phyloP scores from a whole-genome alignment of 2,329 filamentous ascomycete species.

The Incumbomyces lentus region DNA sequence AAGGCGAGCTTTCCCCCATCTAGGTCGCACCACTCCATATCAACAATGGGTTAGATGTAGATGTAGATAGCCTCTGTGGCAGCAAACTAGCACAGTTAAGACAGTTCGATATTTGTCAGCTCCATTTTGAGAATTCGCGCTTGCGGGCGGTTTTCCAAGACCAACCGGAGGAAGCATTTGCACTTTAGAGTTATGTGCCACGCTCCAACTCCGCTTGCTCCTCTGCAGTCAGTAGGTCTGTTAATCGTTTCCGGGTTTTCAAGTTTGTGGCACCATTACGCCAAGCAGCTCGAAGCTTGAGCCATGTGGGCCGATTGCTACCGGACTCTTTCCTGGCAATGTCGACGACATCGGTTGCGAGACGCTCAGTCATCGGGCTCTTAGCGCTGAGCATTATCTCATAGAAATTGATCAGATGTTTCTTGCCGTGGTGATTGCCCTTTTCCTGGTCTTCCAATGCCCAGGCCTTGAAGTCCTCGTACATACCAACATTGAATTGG shows the following conservation, averaged over 20 bases:
- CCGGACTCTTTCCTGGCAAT: slow-evolving; percentile 41
- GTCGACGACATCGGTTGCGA: slow-evolving; percentile 47
- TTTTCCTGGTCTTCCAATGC: slow-evolving; percentile 54
- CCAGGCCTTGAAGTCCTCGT: slow-evolving; percentile 59
- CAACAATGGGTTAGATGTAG: too few relatives aligned
- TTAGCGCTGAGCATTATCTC: slow-evolving; percentile 45
- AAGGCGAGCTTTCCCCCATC: too few relatives aligned
- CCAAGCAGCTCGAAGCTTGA: slow-evolving; percentile 43
- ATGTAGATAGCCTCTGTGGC: too few relatives aligned
- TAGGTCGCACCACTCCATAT: too few relatives aligned
- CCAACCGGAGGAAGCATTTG: too few relatives aligned
- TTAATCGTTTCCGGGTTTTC: slow-evolving; percentile 48
- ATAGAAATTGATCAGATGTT: slow-evolving; percentile 57
- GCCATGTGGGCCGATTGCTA: slow-evolving; percentile 37
- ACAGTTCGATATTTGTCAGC: too few relatives aligned
- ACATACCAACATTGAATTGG: slow-evolving; percentile 67
- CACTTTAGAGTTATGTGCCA: slow-evolving; percentile 12
- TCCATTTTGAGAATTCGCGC: too few relatives aligned
- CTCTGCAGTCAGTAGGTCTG: slow-evolving; percentile 40
- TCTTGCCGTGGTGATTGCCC: slow-evolving; percentile 46
- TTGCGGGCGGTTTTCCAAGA: too few relatives aligned
- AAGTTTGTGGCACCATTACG: slow-evolving; percentile 44
- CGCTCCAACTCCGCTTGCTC: slow-evolving; percentile 43
- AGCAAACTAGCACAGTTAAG: too few relatives aligned
- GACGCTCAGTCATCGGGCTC: slow-evolving; percentile 40